These are phyloP conservation scores for Macrophomina pseudophaseolina DNA, from an alignment of 2,329 filamentous ascomycete genomes.

Conservation along the genomic window DNA sequence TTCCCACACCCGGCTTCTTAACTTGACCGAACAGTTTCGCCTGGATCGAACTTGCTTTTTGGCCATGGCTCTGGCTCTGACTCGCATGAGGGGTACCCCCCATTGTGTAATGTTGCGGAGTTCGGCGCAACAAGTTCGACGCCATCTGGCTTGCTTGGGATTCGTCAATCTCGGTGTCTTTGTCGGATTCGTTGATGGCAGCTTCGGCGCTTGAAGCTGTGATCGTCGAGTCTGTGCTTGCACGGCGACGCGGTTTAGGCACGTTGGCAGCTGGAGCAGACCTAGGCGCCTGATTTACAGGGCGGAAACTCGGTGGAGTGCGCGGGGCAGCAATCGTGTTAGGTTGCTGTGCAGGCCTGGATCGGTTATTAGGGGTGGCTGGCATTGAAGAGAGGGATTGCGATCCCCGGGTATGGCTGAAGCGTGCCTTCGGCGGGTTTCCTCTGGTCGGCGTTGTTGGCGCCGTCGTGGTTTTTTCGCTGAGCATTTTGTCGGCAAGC, in stretches of 20 bases:
- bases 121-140: constrained; percentile 72
- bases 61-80: constrained; percentile 35
- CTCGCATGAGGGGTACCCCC: constrained; percentile 44
- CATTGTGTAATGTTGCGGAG: constrained; percentile 48
- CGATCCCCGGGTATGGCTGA: constrained; percentile 73
- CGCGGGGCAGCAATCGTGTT: constrained; percentile 61
- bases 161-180: constrained; percentile 67
- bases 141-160: constrained; percentile 81
- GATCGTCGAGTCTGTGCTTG: constrained; percentile 70
- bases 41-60: constrained; percentile 57
- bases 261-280: constrained; percentile 49
- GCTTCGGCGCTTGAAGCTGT: constrained; percentile 47
- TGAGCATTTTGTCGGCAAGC: constrained; percentile 74
- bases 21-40: constrained; percentile 67
- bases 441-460: constrained; percentile 70
- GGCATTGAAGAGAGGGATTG: constrained; percentile 87
- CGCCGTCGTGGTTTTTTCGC: constrained; percentile 75
- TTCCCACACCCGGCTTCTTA: constrained; percentile 56
- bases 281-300: constrained; percentile 46
- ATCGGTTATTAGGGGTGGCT: constrained; percentile 69
- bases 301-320: constrained; percentile 50
- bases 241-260: constrained; percentile 54
- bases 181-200: constrained; percentile 64
- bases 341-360: constrained; percentile 62
- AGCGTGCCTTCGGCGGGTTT: constrained; percentile 55